Conservation (phyloP, 306 rosid genomes). For the Rosa chinensis region DNA sequence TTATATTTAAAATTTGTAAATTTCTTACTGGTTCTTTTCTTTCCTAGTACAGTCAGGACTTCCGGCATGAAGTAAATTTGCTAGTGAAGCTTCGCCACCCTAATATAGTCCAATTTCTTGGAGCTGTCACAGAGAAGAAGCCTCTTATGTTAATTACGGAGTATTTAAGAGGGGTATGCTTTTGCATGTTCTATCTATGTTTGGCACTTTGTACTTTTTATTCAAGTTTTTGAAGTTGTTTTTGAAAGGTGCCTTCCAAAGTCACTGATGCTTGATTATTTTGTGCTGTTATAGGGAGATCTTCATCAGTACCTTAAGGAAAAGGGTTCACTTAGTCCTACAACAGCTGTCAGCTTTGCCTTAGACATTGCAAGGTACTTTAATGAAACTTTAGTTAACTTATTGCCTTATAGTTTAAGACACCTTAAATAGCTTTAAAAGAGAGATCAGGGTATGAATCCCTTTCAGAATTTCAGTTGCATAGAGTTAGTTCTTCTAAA, state of each 20-base stretch:
- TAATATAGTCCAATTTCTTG: slow-evolving; percentile 96
- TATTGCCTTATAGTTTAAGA: neutral
- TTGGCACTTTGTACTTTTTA: slow-evolving; percentile 1
- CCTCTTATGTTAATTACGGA: slow-evolving; percentile 96
- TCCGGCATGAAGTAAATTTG: slow-evolving; percentile 92
- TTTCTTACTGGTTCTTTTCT: slow-evolving; percentile 3
- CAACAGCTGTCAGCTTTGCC: slow-evolving; percentile 72
- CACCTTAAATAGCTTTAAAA: neutral
- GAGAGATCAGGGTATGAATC: neutral
- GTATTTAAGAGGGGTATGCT: slow-evolving; percentile 88
- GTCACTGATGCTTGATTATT: slow-evolving; percentile 22
- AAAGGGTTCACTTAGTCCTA: slow-evolving; percentile 68
- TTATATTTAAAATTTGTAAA: neutral
- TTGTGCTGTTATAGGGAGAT: slow-evolving; percentile 68
- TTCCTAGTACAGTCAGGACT: slow-evolving; percentile 77
- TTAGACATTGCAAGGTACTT: slow-evolving; percentile 83
- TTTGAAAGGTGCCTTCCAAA: slow-evolving; percentile 20
- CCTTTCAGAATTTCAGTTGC: neutral
- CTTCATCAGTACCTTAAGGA: slow-evolving; percentile 93
- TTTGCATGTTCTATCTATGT: slow-evolving; percentile 19
- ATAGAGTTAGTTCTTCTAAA: neutral
- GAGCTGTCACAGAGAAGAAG: slow-evolving; percentile 96
- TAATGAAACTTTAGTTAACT: neutral
- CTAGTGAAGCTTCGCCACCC: slow-evolving; percentile 99
- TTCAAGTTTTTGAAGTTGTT: slow-evolving; percentile 16